Evolutionary conservation across 2,329 filamentous ascomycete species (phyloP).

Genomic region (Aspergillus hiratsukae): DNA sequence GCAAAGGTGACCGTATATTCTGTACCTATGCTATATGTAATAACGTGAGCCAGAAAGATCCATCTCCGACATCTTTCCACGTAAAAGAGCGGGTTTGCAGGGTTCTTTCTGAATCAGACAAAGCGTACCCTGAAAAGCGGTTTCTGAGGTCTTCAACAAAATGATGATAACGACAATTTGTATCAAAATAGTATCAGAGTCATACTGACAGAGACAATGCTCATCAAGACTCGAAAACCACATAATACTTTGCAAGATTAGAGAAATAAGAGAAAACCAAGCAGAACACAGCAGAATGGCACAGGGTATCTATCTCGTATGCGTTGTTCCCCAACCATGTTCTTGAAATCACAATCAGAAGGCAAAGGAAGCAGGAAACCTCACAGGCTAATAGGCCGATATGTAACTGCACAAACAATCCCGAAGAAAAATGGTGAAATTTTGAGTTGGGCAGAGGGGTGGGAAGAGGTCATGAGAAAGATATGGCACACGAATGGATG

Average conservation of each 20-base stretch:
- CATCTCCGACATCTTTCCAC: not conserved
- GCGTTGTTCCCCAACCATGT: constrained; percentile 18
- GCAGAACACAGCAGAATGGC: constrained; percentile 12
- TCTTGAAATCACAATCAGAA: constrained; percentile 11
- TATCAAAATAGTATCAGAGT: not conserved
- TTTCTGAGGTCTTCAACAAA: not conserved
- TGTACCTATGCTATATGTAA: not conserved
- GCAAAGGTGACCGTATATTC: not conserved
- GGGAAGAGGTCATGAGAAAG: constrained; percentile 17
- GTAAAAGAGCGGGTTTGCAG: not conserved
- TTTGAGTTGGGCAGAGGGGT: constrained; percentile 5
- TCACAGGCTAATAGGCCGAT: not conserved
- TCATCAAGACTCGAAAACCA: not conserved
- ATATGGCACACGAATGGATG: constrained; percentile 17
- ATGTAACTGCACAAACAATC: not conserved
- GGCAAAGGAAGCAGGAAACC: constrained; percentile 5
- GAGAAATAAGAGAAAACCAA: constrained; percentile 3
- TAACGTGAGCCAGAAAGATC: not conserved
- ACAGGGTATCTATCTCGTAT: constrained; percentile 28
- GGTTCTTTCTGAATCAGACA: not conserved
- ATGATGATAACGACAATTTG: not conserved
- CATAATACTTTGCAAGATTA: not conserved
- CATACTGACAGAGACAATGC: not conserved
- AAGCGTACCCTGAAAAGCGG: not conserved
- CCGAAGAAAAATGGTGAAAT: constrained; percentile 5